Percentiles rank a stretch among this genome's conserved stretches.
Evolutionary conservation across 2,329 filamentous ascomycete species (phyloP).

Genomic region (Ceratocystis papillata): DNA sequence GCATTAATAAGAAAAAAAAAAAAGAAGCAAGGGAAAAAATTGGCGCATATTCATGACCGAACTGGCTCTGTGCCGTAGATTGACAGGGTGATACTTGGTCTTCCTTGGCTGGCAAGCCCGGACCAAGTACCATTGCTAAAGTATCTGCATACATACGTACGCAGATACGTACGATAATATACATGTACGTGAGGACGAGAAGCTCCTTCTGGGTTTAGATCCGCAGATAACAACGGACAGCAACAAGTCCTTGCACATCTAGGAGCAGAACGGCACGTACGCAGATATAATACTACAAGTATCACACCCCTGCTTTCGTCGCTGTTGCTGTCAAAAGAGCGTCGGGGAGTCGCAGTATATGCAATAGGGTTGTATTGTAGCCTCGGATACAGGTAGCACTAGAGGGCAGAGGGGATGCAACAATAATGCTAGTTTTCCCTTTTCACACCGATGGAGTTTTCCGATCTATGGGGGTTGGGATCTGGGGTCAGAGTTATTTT

Average conservation of each 20-base stretch:
- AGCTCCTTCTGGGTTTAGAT: not conserved
- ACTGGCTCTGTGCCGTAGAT: not conserved
- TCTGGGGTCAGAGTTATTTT: not conserved
- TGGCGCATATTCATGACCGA: not conserved
- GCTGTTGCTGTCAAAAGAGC: too few species aligned
- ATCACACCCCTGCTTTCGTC: too few species aligned
- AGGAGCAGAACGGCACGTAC: too few species aligned
- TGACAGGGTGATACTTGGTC: not conserved
- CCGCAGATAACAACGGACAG: not conserved
- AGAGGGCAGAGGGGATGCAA: too few species aligned
- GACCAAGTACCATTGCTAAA: not conserved
- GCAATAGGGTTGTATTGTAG: not conserved
- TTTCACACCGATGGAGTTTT: not conserved
- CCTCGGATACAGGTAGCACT: not conserved
- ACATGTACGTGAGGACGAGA: too few species aligned
- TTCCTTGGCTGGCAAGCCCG: not conserved
- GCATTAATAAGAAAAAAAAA: constrained; percentile 3
- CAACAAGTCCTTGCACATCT: not conserved
- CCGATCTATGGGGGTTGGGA: not conserved
- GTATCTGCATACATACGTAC: not conserved
- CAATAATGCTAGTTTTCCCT: not conserved
- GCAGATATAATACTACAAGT: too few species aligned
- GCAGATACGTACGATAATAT: not conserved
- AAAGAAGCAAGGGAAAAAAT: not conserved
- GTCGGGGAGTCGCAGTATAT: not conserved